Conservation (phyloP, 805 yeast genomes). For the Spathaspora gorwiae region DNA sequence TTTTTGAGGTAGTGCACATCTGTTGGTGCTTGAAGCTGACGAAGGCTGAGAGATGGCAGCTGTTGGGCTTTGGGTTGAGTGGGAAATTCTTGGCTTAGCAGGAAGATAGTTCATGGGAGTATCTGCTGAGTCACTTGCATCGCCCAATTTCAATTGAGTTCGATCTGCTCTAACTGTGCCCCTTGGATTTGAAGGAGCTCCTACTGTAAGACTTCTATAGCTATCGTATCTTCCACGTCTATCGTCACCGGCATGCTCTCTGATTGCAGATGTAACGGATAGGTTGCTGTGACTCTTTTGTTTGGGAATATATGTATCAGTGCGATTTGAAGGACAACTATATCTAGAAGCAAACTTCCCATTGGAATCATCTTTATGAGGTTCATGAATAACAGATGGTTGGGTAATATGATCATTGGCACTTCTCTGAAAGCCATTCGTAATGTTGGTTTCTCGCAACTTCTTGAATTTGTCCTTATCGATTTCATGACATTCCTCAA, state of each 20-base stretch:
- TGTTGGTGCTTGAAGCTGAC: not conserved
- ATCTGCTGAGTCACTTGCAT: not conserved
- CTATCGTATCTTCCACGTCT: not conserved
- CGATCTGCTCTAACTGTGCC: not conserved
- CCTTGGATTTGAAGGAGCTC: not conserved
- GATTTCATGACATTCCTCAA: slow-evolving; percentile 86
- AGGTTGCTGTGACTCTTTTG: not conserved
- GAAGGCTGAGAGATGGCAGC: not conserved
- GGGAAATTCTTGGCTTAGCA: not conserved
- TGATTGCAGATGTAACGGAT: not conserved
- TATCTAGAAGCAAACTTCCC: not conserved
- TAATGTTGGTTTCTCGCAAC: slow-evolving; percentile 22
- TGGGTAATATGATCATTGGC: not conserved
- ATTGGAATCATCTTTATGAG: not conserved
- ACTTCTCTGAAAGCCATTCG: not conserved
- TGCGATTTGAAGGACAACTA: not conserved
- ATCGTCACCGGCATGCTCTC: not conserved
- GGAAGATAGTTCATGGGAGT: not conserved
- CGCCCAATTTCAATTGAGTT: not conserved
- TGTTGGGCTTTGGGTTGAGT: not conserved
- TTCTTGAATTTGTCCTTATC: slow-evolving; percentile 60
- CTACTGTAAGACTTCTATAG: not conserved
- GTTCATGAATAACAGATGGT: not conserved
- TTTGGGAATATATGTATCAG: slow-evolving; percentile 1
- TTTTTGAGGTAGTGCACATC: not conserved